Evolutionary conservation across 2,329 filamentous ascomycete species (phyloP), one percentile per base, ranked within the genome.

Genomic region (Volutella citrinella): DNA sequence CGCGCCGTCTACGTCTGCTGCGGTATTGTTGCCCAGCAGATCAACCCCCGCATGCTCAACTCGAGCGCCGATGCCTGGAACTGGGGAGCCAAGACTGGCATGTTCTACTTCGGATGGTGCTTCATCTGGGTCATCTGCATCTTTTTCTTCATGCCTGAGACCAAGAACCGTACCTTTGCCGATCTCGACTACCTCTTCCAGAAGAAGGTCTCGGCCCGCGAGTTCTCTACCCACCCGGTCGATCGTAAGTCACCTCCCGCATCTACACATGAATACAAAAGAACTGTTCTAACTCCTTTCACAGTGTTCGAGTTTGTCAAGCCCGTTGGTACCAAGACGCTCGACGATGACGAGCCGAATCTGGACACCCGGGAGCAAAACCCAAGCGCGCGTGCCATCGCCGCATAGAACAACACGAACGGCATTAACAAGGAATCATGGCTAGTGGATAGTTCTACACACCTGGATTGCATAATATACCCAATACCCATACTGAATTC

Each of bases 151-250:
- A 56, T 75, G 5, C 73, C 73, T 5, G 76, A 79, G 59, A 72
- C 74, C 10, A 68, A 64, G 37, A 72, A 66, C 19, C 64, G 70
- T 26, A 73, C 69, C 2, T 70, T 73, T 36, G 71, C 68, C 26
- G 75, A 80, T 56, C 64, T 80, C 7, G 75, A 79, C 39, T 55
- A 70, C 4, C 54, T 80, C 40, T 80, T 80, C 47, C 66, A 74
- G 39, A 55, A 61, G 36, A 49, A 50, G 19, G 51, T 64, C 14
- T 53, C 60, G 10, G 65, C 70, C 2, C 56, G 68, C 61, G 58
- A 64, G 32, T 69, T 62, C 30, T 20, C 34, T 0, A 43, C 48
- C 3, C 39, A 53, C 16, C 48, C 51, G 8, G 20, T 57, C 20
- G 56, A 59, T 17, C 34, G 56, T 59, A 49, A 49, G 55, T 51